Conservation (phyloP, 2,329 filamentous ascomycete genomes). For the Fusarium succisae region DNA sequence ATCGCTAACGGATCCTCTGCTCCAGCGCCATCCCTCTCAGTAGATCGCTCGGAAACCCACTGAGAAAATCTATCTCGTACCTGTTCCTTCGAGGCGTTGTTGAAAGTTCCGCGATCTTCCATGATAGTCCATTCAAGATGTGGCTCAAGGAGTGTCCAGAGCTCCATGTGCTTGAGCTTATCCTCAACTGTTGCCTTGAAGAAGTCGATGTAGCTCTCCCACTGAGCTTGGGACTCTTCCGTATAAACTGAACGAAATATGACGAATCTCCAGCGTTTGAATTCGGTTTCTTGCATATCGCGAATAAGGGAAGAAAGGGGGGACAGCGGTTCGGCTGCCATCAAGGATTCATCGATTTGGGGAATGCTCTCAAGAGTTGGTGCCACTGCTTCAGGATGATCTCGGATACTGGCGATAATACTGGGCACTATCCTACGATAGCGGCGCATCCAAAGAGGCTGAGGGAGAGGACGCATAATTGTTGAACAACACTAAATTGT, state of each 20-base stretch:
- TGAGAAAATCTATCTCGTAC: not conserved
- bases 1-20: not conserved
- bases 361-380: slow-evolving; percentile 21
- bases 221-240: not conserved
- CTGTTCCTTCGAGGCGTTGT: not conserved
- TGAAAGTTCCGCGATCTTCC: not conserved
- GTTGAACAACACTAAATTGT: not conserved
- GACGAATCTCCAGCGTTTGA: slow-evolving; percentile 1
- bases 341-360: not conserved
- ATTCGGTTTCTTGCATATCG: not conserved
- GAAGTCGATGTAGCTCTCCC: slow-evolving; percentile 24
- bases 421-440: not conserved
- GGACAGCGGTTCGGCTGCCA: not conserved
- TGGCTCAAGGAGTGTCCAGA: not conserved
- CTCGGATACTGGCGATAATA: slow-evolving; percentile 9
- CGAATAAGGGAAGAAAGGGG: not conserved
- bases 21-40: not conserved
- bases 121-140: slow-evolving; percentile 11
- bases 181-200: slow-evolving; percentile 6
- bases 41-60: not conserved
- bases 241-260: slow-evolving; percentile 12
- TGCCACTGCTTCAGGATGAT: not conserved
- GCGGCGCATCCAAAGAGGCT: not conserved
- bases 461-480: slow-evolving; percentile 9
- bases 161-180: not conserved